Evolutionary conservation across 345 rosid species (phyloP).

Genomic region (Arabidopsis arenosa): DNA sequence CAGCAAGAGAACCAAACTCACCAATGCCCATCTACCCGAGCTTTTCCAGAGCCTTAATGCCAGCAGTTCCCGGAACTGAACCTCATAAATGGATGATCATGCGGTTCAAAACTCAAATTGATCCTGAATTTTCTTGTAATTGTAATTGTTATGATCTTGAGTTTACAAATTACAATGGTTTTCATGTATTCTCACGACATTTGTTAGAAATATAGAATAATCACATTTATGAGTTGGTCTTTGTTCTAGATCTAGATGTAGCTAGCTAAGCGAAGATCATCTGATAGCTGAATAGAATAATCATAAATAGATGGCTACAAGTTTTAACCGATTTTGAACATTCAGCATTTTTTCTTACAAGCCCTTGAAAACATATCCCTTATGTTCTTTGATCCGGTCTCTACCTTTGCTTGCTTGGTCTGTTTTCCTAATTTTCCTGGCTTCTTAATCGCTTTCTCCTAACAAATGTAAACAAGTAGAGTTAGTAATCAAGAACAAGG

Average conservation of each 20-base stretch:
- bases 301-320: background rate
- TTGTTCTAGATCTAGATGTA: background rate
- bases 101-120: background rate
- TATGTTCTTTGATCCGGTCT: constrained; percentile 79
- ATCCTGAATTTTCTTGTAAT: background rate
- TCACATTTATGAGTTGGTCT: background rate
- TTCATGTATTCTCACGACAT: constrained; percentile 12
- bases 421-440: constrained; percentile 59
- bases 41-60: constrained; percentile 56
- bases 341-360: constrained; percentile 54
- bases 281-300: background rate
- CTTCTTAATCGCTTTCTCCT: constrained; percentile 63
- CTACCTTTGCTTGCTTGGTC: constrained; percentile 67
- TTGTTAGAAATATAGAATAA: background rate
- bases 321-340: constrained; percentile 2
- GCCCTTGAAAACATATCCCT: constrained; percentile 89
- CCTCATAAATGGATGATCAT: background rate
- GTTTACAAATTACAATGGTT: background rate
- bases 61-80: constrained; percentile 30
- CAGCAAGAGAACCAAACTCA: constrained; percentile 84
- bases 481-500: constrained; percentile 2
- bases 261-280: constrained; percentile 10
- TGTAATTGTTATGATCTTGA: background rate
- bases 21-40: constrained; percentile 81
- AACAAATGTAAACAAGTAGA: constrained; percentile 23